phyloP scores from a whole-genome alignment of 139 green algal species.

The Marvania coccoides region DNA sequence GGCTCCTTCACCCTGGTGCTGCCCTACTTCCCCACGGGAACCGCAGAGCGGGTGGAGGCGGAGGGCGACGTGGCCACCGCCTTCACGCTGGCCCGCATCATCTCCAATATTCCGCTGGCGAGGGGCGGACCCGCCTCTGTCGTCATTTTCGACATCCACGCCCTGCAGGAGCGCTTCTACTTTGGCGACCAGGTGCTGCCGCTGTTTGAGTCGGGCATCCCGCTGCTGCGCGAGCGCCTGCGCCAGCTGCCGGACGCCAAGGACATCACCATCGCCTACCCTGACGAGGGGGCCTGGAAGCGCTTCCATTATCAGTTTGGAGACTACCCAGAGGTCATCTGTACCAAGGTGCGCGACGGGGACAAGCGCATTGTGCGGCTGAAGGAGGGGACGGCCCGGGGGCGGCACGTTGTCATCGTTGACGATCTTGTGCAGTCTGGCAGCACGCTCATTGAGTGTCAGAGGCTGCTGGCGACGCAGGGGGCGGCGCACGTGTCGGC shows the following conservation, averaged over 20 bases:
- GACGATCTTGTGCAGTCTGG: slow-evolving; percentile 96
- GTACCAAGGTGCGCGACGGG: slow-evolving; percentile 94
- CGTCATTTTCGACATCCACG: slow-evolving; percentile 99
- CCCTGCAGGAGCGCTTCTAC: slow-evolving; percentile 97
- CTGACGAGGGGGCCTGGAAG: slow-evolving; percentile 97
- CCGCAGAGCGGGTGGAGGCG: slow-evolving; percentile 71
- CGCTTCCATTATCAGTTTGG: slow-evolving; percentile 94
- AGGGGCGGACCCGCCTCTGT: slow-evolving; percentile 82
- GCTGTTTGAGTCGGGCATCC: slow-evolving; percentile 92
- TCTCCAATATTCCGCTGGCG: slow-evolving; percentile 90
- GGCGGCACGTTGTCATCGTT: slow-evolving; percentile 95
- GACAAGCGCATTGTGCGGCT: slow-evolving; percentile 93
- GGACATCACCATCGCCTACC: slow-evolving; percentile 93
- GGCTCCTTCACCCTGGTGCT: slow-evolving; percentile 95
- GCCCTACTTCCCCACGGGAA: slow-evolving; percentile 97
- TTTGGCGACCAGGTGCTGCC: slow-evolving; percentile 96
- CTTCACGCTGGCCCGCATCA: slow-evolving; percentile 90
- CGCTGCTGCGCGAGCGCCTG: slow-evolving; percentile 63
- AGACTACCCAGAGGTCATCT: slow-evolving; percentile 91
- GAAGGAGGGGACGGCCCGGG: slow-evolving; percentile 81
- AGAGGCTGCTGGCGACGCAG: slow-evolving; percentile 63
- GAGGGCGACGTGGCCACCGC: slow-evolving; percentile 92
- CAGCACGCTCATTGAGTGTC: slow-evolving; percentile 93
- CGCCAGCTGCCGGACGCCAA: slow-evolving; percentile 62
- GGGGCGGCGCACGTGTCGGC: slow-evolving; percentile 67